A percentile compares a stretch with the other conserved stretches of the same genome.
These are phyloP conservation scores for Physcomitrium patens DNA, from an alignment of 225 moss, liverwort and hornwort genomes.

Conservation along the genomic window DNA sequence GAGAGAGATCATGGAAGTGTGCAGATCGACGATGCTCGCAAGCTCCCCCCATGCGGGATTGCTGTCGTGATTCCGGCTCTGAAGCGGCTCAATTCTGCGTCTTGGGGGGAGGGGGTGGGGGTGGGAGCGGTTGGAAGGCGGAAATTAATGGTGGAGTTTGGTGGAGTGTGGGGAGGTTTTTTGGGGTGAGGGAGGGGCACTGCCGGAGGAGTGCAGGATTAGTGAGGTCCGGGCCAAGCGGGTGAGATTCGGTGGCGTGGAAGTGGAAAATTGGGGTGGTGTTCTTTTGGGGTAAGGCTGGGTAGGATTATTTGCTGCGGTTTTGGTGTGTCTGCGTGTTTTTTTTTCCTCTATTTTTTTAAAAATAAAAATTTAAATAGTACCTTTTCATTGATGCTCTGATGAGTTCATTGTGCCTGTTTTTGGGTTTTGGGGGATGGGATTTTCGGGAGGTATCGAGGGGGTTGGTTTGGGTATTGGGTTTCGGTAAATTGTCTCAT, in stretches of 20 bases:
- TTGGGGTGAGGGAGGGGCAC: background rate
- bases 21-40: constrained; percentile 26
- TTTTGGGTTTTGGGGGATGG: constrained; percentile 2
- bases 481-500: constrained; percentile 28
- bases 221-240: background rate
- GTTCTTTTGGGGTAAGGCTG: constrained; percentile 36
- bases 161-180: background rate
- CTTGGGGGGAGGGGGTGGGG: constrained; percentile 14
- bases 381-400: constrained; percentile 2
- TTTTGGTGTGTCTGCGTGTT: background rate
- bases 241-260: constrained; percentile 23
- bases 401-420: background rate
- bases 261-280: constrained; percentile 24
- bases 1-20: constrained; percentile 43
- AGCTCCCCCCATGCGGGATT: background rate
- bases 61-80: background rate
- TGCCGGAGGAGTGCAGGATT: constrained; percentile 14
- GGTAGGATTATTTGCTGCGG: background rate
- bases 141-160: constrained; percentile 20
- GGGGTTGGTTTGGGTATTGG: constrained; percentile 23
- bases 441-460: background rate
- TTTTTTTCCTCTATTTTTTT: too few species aligned
- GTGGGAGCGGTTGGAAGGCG: background rate
- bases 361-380: too few species aligned
- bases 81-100: constrained; percentile 30